Conservation (phyloP, 306 rosid genomes). For the Rosa multiflora region DNA sequence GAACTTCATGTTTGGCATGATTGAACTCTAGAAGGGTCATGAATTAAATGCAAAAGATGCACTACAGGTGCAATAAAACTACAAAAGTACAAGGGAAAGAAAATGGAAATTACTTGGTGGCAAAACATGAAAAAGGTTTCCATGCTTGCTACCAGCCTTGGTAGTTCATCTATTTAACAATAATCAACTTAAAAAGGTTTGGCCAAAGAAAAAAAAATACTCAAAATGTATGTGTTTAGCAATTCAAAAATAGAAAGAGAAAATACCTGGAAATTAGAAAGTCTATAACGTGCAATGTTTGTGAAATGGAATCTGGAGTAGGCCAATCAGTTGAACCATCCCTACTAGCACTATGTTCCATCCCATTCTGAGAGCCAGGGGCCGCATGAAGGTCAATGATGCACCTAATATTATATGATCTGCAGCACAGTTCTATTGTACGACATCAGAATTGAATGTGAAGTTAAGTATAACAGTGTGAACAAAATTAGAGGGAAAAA, state of each 20-base stretch:
- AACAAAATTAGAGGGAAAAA: constrained; percentile 26
- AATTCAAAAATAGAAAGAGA: constrained; percentile 1
- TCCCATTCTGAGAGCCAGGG: constrained; percentile 91
- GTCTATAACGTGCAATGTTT: constrained; percentile 69
- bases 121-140: not conserved
- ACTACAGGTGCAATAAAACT: constrained; percentile 17
- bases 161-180: not conserved
- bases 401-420: constrained; percentile 73
- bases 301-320: constrained; percentile 50
- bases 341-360: constrained; percentile 92
- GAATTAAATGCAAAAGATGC: not conserved
- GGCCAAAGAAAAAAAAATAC: not conserved
- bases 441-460: constrained; percentile 22
- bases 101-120: constrained; percentile 1
- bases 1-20: constrained; percentile 7
- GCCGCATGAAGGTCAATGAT: constrained; percentile 93
- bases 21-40: constrained; percentile 6
- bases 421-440: constrained; percentile 39
- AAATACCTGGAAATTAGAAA: constrained; percentile 80
- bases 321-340: constrained; percentile 86
- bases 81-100: not conserved
- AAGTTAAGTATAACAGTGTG: constrained; percentile 1
- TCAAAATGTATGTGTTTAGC: not conserved
- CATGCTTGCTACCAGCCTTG: not conserved
- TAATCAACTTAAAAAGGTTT: not conserved